Percentiles rank a stretch among this genome's conserved stretches.
Conservation (phyloP, 495 filamentous ascomycete species). For the Ramalina intermedia region DNA sequence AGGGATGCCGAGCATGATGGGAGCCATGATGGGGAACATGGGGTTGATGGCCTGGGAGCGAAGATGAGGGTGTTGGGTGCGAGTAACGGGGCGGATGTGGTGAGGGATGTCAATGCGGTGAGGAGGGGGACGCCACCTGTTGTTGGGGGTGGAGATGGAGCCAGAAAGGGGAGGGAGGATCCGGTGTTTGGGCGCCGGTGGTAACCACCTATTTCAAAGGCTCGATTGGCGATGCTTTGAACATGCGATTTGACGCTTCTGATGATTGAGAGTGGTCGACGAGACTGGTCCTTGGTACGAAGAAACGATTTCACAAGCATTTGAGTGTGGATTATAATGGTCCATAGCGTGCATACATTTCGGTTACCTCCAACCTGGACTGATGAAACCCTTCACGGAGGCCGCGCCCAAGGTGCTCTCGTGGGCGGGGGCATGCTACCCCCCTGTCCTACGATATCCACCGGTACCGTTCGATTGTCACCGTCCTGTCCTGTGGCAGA, state of each 20-base stretch:
- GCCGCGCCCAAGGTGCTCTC: slow-evolving; percentile 9
- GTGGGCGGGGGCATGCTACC: slow-evolving; percentile 10
- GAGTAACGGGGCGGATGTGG: slow-evolving; percentile 32
- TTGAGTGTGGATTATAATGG: too few species aligned
- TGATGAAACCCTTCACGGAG: not conserved
- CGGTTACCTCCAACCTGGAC: too few species aligned
- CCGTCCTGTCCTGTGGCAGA: not conserved
- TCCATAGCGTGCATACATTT: too few species aligned
- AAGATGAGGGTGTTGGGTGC: slow-evolving; percentile 7
- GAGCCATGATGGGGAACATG: slow-evolving; percentile 19
- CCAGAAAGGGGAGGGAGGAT: slow-evolving; percentile 6
- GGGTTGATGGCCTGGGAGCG: slow-evolving; percentile 17
- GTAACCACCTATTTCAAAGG: not conserved
- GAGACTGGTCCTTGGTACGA: not conserved
- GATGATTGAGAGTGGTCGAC: not conserved
- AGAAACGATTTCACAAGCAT: too few species aligned
- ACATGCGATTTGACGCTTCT: too few species aligned
- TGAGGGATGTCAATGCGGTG: not conserved
- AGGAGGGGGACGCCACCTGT: slow-evolving; percentile 8
- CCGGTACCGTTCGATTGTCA: not conserved
- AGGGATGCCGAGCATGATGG: slow-evolving; percentile 47
- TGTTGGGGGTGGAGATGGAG: not conserved
- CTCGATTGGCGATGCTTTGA: not conserved
- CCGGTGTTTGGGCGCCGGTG: slow-evolving; percentile 11
- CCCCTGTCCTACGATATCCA: not conserved